phyloP scores from a whole-genome alignment of 2,329 filamentous ascomycete genomes.

The Thelonectria rubi region DNA sequence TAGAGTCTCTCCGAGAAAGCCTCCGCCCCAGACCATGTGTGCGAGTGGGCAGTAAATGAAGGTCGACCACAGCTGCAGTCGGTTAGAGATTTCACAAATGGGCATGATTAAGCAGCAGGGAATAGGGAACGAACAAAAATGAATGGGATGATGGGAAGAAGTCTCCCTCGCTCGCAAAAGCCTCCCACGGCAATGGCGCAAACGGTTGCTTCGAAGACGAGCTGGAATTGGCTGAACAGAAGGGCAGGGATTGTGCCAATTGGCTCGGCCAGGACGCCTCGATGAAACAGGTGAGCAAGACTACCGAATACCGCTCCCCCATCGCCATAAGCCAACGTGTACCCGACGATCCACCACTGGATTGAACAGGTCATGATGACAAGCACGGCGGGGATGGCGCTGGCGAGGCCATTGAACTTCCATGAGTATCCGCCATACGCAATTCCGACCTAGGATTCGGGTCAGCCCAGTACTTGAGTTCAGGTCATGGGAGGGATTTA shows the following conservation, averaged over 20 bases:
- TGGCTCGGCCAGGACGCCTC: slow-evolving; percentile 27
- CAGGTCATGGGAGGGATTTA: background rate
- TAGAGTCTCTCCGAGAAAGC: slow-evolving; percentile 27
- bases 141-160: slow-evolving; percentile 28
- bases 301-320: slow-evolving; percentile 24
- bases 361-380: slow-evolving; percentile 31
- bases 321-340: slow-evolving; percentile 32
- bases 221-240: slow-evolving; percentile 32
- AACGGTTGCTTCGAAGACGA: slow-evolving; percentile 31
- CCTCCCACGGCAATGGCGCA: slow-evolving; percentile 31
- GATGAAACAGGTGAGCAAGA: slow-evolving; percentile 25
- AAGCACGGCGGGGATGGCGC: slow-evolving; percentile 26
- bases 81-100: background rate
- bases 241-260: slow-evolving; percentile 30
- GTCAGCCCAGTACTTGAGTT: slow-evolving; percentile 8
- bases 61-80: slow-evolving; percentile 25
- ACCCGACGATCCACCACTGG: slow-evolving; percentile 31
- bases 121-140: slow-evolving; percentile 19
- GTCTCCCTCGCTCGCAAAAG: slow-evolving; percentile 27
- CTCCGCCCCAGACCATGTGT: slow-evolving; percentile 33
- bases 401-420: slow-evolving; percentile 28
- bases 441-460: slow-evolving; percentile 22
- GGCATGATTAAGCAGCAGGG: background rate
- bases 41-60: slow-evolving; percentile 33
- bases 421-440: slow-evolving; percentile 31